A percentile compares a stretch with the other conserved stretches of the same genome.
Evolutionary conservation across 352 stramenopile species (phyloP).

Genomic region (Pythium brachiatum): DNA sequence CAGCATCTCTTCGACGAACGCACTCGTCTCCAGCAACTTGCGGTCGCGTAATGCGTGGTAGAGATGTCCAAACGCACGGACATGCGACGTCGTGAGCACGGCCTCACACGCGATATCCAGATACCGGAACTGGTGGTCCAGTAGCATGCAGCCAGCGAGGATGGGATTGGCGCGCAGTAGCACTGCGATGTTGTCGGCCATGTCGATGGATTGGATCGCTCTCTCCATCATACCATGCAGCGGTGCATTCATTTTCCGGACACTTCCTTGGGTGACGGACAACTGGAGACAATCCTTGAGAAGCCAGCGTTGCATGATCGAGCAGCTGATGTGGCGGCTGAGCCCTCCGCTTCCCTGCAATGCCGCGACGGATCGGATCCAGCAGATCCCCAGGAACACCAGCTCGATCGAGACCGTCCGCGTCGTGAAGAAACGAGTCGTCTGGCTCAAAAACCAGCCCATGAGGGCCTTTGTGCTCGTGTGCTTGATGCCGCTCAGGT

Average conservation of each 20-base stretch:
- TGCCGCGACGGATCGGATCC: conserved; percentile 6
- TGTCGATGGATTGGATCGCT: not conserved
- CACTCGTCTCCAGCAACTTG: conserved; percentile 10
- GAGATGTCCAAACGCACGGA: conserved; percentile 28
- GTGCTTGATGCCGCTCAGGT: not conserved
- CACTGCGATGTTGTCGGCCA: conserved; percentile 12
- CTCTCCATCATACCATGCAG: not conserved
- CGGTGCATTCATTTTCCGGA: not conserved
- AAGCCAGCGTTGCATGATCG: not conserved
- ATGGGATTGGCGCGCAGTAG: conserved; percentile 30
- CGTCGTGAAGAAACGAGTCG: not conserved
- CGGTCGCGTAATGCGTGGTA: conserved; percentile 28
- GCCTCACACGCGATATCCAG: conserved; percentile 23
- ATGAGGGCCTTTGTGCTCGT: not conserved
- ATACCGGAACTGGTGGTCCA: conserved; percentile 29
- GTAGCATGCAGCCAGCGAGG: conserved; percentile 27
- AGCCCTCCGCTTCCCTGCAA: conserved; percentile 15
- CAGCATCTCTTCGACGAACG: conserved; percentile 32
- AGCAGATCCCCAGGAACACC: not conserved
- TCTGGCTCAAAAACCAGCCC: not conserved
- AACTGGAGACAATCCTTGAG: not conserved
- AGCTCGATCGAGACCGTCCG: not conserved
- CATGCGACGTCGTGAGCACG: conserved; percentile 25
- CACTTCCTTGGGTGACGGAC: not conserved
- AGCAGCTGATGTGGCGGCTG: not conserved